A percentile compares a stretch with the other conserved stretches of the same genome.
These are phyloP conservation scores for Cucurbita maxima DNA, from an alignment of 306 rosid species.

Conservation along the genomic window DNA sequence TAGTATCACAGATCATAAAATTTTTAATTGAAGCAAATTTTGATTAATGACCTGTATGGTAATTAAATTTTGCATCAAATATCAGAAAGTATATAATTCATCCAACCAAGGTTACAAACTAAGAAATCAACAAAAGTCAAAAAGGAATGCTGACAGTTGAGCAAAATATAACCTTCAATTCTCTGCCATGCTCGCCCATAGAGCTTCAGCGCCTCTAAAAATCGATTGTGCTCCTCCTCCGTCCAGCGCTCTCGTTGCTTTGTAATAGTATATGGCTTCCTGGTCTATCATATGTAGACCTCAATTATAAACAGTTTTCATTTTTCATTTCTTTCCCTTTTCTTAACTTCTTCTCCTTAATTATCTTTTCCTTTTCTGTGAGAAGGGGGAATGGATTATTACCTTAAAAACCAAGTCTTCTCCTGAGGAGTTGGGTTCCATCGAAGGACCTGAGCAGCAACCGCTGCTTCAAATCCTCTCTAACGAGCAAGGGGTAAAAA, in stretches of 20 bases:
- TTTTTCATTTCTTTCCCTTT: not conserved
- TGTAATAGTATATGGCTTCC: slow-evolving; percentile 93
- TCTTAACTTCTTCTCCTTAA: not conserved
- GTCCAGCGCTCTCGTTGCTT: slow-evolving; percentile 99
- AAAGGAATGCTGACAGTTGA: not conserved
- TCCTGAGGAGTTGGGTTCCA: slow-evolving; percentile 70
- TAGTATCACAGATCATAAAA: not conserved
- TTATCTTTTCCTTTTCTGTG: not conserved
- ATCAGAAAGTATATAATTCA: not conserved
- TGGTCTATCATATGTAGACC: slow-evolving; percentile 35
- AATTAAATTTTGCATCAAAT: not conserved
- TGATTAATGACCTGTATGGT: not conserved
- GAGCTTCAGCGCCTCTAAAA: slow-evolving; percentile 86
- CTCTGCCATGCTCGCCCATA: slow-evolving; percentile 99
- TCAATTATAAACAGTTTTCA: not conserved
- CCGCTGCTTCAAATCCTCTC: slow-evolving; percentile 90
- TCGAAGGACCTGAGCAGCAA: slow-evolving; percentile 31
- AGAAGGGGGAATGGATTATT: not conserved
- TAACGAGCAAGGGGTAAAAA: slow-evolving; percentile 36
- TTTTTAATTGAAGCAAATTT: not conserved
- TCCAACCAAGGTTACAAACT: not conserved
- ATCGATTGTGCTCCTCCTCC: slow-evolving; percentile 88
- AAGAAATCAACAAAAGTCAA: slow-evolving; percentile 9
- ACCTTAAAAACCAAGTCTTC: slow-evolving; percentile 80
- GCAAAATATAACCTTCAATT: slow-evolving; percentile 57